These are phyloP conservation scores for Rhodotorula toruloides DNA, from an alignment of 768 basidiomycete species.

Conservation along the genomic window DNA sequence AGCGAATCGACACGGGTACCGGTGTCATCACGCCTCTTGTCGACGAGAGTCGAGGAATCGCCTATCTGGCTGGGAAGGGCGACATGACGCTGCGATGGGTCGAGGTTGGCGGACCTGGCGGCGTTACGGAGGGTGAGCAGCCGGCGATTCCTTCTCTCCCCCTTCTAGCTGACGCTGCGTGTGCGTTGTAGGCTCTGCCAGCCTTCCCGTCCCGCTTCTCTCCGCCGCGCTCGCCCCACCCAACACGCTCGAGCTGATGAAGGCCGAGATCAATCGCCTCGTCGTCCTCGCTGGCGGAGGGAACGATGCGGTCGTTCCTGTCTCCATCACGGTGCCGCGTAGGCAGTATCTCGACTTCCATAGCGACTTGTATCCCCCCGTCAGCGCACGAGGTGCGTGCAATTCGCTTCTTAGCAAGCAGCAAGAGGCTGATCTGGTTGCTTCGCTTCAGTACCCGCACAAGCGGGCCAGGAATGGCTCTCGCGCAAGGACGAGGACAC, in stretches of 20 bases:
- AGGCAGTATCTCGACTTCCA: constrained; percentile 48
- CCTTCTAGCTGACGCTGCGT: neutral
- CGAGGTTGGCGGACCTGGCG: constrained; percentile 42
- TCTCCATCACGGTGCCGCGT: constrained; percentile 45
- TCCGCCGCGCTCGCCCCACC: constrained; percentile 40
- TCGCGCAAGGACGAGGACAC: constrained; percentile 1
- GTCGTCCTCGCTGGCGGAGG: constrained; percentile 39
- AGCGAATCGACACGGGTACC: constrained; percentile 46
- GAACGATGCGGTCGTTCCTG: constrained; percentile 45
- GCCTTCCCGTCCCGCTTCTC: constrained; percentile 41
- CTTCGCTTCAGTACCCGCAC: constrained; percentile 35
- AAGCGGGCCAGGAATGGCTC: constrained; percentile 32
- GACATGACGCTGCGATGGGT: constrained; percentile 47
- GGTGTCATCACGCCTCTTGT: constrained; percentile 44
- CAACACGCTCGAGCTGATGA: constrained; percentile 45
- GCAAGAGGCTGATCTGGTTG: too few species aligned
- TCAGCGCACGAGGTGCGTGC: constrained; percentile 21
- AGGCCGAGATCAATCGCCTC: constrained; percentile 47
- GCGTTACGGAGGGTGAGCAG: constrained; percentile 43
- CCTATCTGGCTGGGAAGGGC: constrained; percentile 46
- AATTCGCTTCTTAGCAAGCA: too few species aligned
- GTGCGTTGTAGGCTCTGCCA: constrained; percentile 15
- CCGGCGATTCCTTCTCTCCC: neutral
- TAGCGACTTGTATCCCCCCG: constrained; percentile 46
- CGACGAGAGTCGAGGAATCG: constrained; percentile 45